Conservation (phyloP, 345 rosid species). For the Bruguiera parviflora region DNA sequence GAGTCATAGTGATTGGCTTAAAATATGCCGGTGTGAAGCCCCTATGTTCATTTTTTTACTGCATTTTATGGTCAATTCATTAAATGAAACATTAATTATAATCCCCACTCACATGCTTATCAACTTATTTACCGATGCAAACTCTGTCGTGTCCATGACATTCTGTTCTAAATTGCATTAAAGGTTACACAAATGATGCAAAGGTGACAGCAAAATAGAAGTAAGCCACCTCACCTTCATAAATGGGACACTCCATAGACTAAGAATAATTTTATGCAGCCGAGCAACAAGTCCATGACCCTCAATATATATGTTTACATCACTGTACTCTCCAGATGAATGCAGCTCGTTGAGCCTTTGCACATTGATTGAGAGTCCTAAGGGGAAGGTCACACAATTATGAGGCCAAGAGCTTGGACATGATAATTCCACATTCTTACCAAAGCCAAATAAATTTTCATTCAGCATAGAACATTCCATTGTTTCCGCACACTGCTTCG, state of each 20-base stretch:
- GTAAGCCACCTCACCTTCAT: slow-evolving; percentile 56
- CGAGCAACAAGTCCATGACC: slow-evolving; percentile 59
- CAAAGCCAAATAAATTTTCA: slow-evolving; percentile 45
- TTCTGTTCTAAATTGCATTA: background rate
- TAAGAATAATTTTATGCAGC: slow-evolving; percentile 72
- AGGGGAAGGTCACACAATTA: slow-evolving; percentile 48
- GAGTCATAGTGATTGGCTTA: no score
- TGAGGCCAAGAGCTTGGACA: slow-evolving; percentile 49
- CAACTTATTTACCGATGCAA: background rate
- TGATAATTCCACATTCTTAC: slow-evolving; percentile 57
- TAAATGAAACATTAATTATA: background rate
- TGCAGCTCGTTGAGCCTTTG: slow-evolving; percentile 50
- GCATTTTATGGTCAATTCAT: background rate
- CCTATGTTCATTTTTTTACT: no score
- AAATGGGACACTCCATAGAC: slow-evolving; percentile 90
- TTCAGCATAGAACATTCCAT: slow-evolving; percentile 50
- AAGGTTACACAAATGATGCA: background rate
- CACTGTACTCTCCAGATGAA: slow-evolving; percentile 55
- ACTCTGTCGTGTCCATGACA: background rate
- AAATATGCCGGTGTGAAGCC: no score
- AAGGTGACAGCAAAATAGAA: background rate
- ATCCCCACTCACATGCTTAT: background rate
- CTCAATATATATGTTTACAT: slow-evolving; percentile 54
- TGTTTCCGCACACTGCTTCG: slow-evolving; percentile 74
- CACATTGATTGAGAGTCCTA: slow-evolving; percentile 61